Percentiles rank a stretch among this genome's conserved stretches.
phyloP scores from a whole-genome alignment of 305 asterid genomes.

The Lippia alba region DNA sequence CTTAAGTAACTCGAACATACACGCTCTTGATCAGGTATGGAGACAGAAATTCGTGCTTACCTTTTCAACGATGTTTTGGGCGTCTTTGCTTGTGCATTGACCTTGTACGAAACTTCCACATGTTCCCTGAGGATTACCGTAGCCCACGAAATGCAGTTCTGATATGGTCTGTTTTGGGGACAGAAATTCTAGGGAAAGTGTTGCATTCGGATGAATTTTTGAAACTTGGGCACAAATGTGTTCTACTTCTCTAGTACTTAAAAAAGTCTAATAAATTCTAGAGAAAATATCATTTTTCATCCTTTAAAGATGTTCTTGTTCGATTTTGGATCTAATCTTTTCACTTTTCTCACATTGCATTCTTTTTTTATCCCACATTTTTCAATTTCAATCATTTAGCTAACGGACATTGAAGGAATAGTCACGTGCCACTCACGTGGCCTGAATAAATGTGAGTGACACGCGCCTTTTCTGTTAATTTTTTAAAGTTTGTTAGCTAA shows the following conservation, averaged over 20 bases:
- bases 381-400: too few relatives aligned
- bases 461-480: too few relatives aligned
- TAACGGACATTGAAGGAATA: too few relatives aligned
- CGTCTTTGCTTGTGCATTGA: conserved; percentile 51
- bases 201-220: conserved; percentile 58
- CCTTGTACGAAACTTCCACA: conserved; percentile 71
- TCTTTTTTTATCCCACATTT: too few relatives aligned
- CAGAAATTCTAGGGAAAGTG: conserved; percentile 53
- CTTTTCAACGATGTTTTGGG: conserved; percentile 51
- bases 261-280: too few relatives aligned
- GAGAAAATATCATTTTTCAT: too few relatives aligned
- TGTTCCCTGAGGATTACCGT: conserved; percentile 65
- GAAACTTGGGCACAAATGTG: conserved; percentile 54
- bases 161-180: conserved; percentile 56
- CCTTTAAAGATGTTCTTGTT: too few relatives aligned
- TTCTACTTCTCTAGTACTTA: conserved; percentile 47
- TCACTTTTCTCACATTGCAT: too few relatives aligned
- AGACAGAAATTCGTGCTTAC: conserved; percentile 31
- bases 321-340: too few relatives aligned
- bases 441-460: too few relatives aligned
- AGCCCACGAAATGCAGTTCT: conserved; percentile 61
- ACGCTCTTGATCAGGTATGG: background rate
- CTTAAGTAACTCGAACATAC: background rate
- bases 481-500: too few relatives aligned
- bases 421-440: too few relatives aligned